These are phyloP conservation scores for slime mould (Dictyostelium discoideum) DNA, from an alignment of 78 protist genomes.

Conservation along the genomic window DNA sequence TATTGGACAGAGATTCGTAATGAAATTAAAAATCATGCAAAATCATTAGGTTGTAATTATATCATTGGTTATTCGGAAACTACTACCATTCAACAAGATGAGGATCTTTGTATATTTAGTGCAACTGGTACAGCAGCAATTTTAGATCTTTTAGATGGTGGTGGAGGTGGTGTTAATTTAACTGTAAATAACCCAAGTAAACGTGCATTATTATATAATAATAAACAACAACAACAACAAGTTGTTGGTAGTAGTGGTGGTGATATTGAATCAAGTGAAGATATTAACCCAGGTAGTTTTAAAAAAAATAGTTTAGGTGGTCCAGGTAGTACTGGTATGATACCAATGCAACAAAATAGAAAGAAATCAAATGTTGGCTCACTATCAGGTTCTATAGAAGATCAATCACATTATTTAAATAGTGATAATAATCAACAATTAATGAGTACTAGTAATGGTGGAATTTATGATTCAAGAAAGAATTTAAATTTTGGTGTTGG, in stretches of 20 bases:
- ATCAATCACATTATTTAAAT: neutral
- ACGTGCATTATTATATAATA: neutral
- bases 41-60: conserved; percentile 83
- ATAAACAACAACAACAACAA: neutral
- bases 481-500: neutral
- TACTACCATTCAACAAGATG: conserved; percentile 68
- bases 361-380: conserved; percentile 46
- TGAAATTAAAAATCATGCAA: conserved; percentile 89
- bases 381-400: conserved; percentile 54
- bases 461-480: neutral
- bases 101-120: conserved; percentile 80
- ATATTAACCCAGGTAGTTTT: conserved; percentile 3
- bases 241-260: neutral
- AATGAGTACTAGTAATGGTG: neutral
- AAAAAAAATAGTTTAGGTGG: conserved; percentile 1
- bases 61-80: conserved; percentile 93
- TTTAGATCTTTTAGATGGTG: conserved; percentile 11
- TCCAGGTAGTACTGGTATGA: neutral
- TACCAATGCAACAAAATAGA: neutral
- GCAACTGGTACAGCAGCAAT: conserved; percentile 88
- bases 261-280: conserved; percentile 36
- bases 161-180: neutral
- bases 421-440: neutral
- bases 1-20: conserved; percentile 96
- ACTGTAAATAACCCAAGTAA: neutral